phyloP scores from a whole-genome alignment of 331 rosid genomes.

The Stylosanthes scabra region DNA sequence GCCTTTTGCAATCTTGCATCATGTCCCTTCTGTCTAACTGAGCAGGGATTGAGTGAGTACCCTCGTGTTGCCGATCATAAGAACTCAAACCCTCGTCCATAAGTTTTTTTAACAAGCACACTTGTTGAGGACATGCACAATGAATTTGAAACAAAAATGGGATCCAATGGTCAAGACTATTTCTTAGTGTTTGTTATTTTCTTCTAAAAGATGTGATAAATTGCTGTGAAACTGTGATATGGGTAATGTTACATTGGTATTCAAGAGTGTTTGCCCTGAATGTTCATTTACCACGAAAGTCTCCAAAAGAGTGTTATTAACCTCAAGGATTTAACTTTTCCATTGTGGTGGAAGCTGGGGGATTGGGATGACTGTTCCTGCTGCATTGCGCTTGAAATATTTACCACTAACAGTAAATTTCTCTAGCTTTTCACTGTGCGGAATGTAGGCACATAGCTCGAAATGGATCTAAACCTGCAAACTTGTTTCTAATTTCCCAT shows the following conservation, averaged over 20 bases:
- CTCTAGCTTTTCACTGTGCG: constrained; percentile 5
- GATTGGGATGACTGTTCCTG: background rate
- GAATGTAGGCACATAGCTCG: background rate
- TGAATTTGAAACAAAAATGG: background rate
- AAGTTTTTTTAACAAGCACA: background rate
- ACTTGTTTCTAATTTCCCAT: background rate
- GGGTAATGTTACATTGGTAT: background rate
- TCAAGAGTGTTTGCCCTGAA: background rate
- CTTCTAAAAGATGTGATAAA: background rate
- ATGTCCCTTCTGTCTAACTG: background rate
- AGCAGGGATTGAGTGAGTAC: no score
- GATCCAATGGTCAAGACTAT: background rate
- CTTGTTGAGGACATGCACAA: background rate
- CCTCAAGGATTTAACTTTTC: background rate
- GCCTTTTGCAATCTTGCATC: background rate
- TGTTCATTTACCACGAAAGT: background rate
- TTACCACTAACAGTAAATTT: background rate
- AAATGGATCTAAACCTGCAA: background rate
- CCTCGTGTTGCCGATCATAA: no score
- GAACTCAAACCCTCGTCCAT: background rate
- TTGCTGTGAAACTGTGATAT: background rate
- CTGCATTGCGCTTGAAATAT: constrained; percentile 18
- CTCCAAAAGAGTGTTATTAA: background rate
- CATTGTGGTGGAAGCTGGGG: constrained; percentile 24
- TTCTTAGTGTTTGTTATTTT: background rate